Percentiles rank a stretch among this genome's conserved stretches.
These are phyloP conservation scores for Chrysochromulina parva DNA, from an alignment of 78 protist species.

Conservation along the genomic window DNA sequence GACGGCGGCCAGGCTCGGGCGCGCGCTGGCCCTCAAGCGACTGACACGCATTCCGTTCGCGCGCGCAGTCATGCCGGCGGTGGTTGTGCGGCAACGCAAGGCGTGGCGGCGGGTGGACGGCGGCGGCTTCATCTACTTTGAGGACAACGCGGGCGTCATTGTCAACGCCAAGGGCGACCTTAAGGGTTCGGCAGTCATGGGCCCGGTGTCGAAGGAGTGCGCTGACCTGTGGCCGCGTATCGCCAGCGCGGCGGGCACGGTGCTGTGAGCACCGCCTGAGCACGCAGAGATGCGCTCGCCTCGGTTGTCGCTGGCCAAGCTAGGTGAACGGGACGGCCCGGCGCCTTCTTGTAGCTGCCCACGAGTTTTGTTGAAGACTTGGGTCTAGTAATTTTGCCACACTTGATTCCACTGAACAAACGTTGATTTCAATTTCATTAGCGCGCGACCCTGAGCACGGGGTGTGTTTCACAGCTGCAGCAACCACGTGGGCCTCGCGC, in stretches of 20 bases:
- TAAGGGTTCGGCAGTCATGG: constrained; percentile 98
- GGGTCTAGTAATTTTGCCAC: no score
- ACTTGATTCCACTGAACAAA: no score
- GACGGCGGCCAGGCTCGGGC: no score
- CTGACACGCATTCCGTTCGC: not conserved
- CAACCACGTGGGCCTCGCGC: no score
- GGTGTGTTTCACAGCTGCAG: no score
- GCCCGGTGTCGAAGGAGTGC: constrained; percentile 99
- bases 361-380: no score
- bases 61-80: constrained; percentile 82
- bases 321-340: no score
- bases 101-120: constrained; percentile 93
- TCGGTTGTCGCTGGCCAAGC: no score
- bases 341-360: no score
- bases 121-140: constrained; percentile 93
- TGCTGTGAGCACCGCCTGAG: not conserved
- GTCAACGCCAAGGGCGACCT: constrained; percentile 98
- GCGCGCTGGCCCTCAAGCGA: not conserved
- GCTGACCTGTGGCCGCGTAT: constrained; percentile 99
- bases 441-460: no score
- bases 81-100: constrained; percentile 97
- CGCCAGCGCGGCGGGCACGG: constrained; percentile 68
- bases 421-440: no score
- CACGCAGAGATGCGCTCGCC: no score
- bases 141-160: constrained; percentile 98